phyloP scores from a whole-genome alignment of 225 moss, liverwort and hornwort genomes.

The Pleurozium schreberi region DNA sequence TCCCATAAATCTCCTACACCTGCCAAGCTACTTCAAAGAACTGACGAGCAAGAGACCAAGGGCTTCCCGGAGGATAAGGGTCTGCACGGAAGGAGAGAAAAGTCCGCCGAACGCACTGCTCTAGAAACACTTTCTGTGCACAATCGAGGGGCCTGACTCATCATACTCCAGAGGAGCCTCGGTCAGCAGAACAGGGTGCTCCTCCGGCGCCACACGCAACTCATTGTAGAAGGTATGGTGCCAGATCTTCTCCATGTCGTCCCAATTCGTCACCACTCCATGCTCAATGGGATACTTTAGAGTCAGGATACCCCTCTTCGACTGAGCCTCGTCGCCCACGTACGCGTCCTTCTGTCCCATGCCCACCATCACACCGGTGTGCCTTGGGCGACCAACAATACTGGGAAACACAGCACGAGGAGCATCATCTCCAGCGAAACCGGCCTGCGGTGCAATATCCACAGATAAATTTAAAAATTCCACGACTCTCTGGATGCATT shows the following conservation, averaged over 20 bases:
- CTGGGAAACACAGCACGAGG: slow-evolving; percentile 91
- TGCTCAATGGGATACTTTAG: slow-evolving; percentile 69
- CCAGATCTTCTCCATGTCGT: slow-evolving; percentile 79
- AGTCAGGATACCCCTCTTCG: slow-evolving; percentile 60
- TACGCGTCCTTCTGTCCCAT: slow-evolving; percentile 57
- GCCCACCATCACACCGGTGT: slow-evolving; percentile 65
- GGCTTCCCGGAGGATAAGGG: background rate
- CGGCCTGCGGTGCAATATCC: slow-evolving; percentile 34
- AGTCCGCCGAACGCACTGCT: background rate
- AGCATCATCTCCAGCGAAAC: slow-evolving; percentile 94
- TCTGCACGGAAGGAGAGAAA: background rate
- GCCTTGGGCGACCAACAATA: slow-evolving; percentile 78
- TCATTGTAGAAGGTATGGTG: slow-evolving; percentile 57
- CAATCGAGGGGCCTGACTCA: slow-evolving; percentile 90
- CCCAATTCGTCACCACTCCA: slow-evolving; percentile 72
- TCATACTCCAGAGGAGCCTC: slow-evolving; percentile 82
- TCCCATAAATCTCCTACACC: background rate
- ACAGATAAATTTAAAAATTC: background rate
- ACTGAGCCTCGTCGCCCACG: slow-evolving; percentile 66
- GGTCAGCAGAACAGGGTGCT: slow-evolving; percentile 56
- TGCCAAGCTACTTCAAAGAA: background rate
- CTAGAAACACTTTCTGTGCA: slow-evolving; percentile 97
- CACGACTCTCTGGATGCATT: background rate
- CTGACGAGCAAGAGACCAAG: background rate
- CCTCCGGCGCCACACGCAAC: slow-evolving; percentile 60